These are phyloP conservation scores for Xylariaceae sp. DNA, from an alignment of 2,329 filamentous ascomycete genomes.

Conservation along the genomic window DNA sequence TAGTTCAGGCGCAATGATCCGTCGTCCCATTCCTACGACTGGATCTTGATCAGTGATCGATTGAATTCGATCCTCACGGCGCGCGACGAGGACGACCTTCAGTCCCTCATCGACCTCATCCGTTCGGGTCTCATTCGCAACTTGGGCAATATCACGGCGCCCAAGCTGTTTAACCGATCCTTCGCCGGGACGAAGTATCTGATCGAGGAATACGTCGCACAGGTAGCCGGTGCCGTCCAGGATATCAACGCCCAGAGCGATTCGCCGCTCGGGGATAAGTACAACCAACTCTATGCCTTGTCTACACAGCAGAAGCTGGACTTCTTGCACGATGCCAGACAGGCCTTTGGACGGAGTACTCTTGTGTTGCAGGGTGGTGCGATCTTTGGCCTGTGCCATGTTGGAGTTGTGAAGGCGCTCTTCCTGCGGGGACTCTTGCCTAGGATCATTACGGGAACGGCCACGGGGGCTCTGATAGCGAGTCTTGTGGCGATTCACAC, in stretches of 20 bases:
- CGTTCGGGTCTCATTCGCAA: conserved; percentile 77
- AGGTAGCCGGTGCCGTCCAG: conserved; percentile 74
- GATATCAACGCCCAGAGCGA: conserved; percentile 55
- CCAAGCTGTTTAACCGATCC: conserved; percentile 75
- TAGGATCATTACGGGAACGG: conserved; percentile 85
- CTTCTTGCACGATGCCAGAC: conserved; percentile 78
- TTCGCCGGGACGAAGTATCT: conserved; percentile 85
- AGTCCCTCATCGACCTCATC: conserved; percentile 71
- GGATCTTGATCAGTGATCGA: conserved; percentile 73
- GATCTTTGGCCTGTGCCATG: conserved; percentile 84
- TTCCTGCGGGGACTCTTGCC: conserved; percentile 76
- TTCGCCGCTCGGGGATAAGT: conserved; percentile 21
- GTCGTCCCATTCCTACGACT: conserved; percentile 78
- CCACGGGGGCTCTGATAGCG: conserved; percentile 83
- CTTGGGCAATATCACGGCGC: conserved; percentile 81
- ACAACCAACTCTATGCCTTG: conserved; percentile 35
- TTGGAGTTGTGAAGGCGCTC: conserved; percentile 85
- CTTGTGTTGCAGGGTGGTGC: conserved; percentile 84
- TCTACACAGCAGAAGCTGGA: conserved; percentile 77
- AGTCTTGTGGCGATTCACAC: conserved; percentile 83
- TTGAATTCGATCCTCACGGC: conserved; percentile 65
- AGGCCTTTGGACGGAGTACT: conserved; percentile 81
- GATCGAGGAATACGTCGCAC: conserved; percentile 85
- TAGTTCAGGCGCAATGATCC: conserved; percentile 68
- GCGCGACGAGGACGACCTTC: conserved; percentile 65